Conservation (phyloP, 2,329 filamentous ascomycete species). For the Fusarium goolgardi region DNA sequence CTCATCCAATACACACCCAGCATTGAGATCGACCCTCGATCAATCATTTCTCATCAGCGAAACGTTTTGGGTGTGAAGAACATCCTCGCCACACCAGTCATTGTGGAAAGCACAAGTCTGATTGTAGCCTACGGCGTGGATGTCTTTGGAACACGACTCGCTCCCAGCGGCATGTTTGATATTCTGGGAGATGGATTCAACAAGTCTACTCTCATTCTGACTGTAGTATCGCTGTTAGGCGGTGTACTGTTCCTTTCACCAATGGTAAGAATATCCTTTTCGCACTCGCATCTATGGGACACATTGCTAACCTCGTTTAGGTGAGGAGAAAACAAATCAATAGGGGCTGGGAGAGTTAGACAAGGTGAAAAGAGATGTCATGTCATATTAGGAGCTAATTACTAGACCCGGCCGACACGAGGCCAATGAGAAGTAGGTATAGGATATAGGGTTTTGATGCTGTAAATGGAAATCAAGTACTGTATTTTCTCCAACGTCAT, state of each 20-base stretch:
- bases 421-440: conserved; percentile 24
- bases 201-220: conserved; percentile 84
- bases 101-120: conserved; percentile 91
- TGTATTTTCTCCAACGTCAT: conserved; percentile 8
- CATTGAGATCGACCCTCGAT: conserved; percentile 85
- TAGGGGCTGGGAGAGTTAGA: conserved; percentile 65
- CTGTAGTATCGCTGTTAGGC: conserved; percentile 80
- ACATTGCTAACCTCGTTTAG: conserved; percentile 55
- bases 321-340: conserved; percentile 76
- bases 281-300: neutral
- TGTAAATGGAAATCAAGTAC: conserved; percentile 42
- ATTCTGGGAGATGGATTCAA: conserved; percentile 94
- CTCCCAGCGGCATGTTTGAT: conserved; percentile 92
- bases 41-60: conserved; percentile 82
- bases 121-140: conserved; percentile 91
- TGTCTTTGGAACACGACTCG: conserved; percentile 85
- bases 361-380: conserved; percentile 26
- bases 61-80: conserved; percentile 80
- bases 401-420: conserved; percentile 20
- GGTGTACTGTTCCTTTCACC: conserved; percentile 85
- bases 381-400: conserved; percentile 36
- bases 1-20: conserved; percentile 79
- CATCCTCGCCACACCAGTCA: conserved; percentile 79
- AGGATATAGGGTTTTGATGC: conserved; percentile 26
- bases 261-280: conserved; percentile 73